phyloP scores from a whole-genome alignment of 169 alveolate genomes.

The Plasmodium inui region DNA sequence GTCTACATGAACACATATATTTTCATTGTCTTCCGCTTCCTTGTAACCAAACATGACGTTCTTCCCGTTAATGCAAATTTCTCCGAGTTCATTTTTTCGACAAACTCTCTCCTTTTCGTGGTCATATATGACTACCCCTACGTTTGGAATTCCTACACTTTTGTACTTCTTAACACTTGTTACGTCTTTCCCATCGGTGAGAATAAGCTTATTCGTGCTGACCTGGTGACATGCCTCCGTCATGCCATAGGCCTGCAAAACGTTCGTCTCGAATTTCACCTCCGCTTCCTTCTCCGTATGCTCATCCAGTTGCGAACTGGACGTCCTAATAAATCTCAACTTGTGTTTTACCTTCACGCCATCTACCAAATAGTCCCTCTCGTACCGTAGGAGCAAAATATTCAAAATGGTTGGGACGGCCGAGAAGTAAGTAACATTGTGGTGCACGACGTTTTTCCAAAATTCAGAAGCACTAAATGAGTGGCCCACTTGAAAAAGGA shows the following conservation, averaged over 20 bases:
- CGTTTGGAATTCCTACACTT: slow-evolving; percentile 75
- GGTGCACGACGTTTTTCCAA: slow-evolving; percentile 31
- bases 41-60: slow-evolving; percentile 64
- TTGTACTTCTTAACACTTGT: slow-evolving; percentile 27
- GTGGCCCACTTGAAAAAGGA: slow-evolving; percentile 65
- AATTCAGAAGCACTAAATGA: slow-evolving; percentile 70
- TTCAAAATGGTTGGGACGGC: slow-evolving; percentile 72
- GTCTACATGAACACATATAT: slow-evolving; percentile 52
- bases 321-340: slow-evolving; percentile 54
- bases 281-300: slow-evolving; percentile 54
- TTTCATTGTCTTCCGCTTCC: slow-evolving; percentile 58
- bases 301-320: slow-evolving; percentile 66
- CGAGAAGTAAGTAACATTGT: slow-evolving; percentile 50
- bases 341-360: slow-evolving; percentile 43
- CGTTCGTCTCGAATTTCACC: slow-evolving; percentile 40
- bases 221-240: slow-evolving; percentile 76
- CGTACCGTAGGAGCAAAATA: slow-evolving; percentile 46
- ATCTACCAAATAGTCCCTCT: slow-evolving; percentile 34
- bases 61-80: slow-evolving; percentile 66
- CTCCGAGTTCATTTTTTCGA: slow-evolving; percentile 48
- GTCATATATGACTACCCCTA: slow-evolving; percentile 64
- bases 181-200: neutral
- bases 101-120: slow-evolving; percentile 37
- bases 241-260: slow-evolving; percentile 74
- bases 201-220: slow-evolving; percentile 35